Evolutionary conservation across 495 filamentous ascomycete genomes (phyloP).

Genomic region (Physcia stellaris): DNA sequence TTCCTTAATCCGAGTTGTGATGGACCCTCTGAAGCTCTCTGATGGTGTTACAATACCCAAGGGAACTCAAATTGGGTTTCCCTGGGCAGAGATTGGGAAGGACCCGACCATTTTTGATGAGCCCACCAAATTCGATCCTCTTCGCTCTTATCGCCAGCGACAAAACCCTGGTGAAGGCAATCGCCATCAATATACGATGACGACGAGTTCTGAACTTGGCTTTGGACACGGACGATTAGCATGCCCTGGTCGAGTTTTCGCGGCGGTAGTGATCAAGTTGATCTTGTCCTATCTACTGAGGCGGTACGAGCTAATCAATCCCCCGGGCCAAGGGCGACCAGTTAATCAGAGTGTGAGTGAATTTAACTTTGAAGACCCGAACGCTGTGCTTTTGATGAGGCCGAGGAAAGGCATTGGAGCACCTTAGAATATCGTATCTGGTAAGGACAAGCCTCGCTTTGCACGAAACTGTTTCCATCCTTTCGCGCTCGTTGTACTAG

Average conservation of each 20-base stretch:
- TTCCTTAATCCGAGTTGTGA: slow-evolving; percentile 28
- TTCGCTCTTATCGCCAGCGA: slow-evolving; percentile 10
- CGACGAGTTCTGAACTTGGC: slow-evolving; percentile 1
- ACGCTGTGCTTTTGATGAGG: no score
- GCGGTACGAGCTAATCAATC: slow-evolving; percentile 1
- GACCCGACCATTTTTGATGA: slow-evolving; percentile 9
- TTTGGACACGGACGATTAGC: slow-evolving; percentile 16
- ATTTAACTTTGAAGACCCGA: no score
- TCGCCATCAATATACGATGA: slow-evolving; percentile 4
- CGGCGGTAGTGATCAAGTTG: slow-evolving; percentile 10
- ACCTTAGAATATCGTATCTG: no score
- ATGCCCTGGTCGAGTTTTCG: slow-evolving; percentile 16
- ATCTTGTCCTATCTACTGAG: not conserved
- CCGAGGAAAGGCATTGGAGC: no score
- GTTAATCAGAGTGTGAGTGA: not conserved
- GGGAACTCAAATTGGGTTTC: slow-evolving; percentile 16
- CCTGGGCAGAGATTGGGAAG: slow-evolving; percentile 11
- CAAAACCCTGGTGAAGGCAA: slow-evolving; percentile 1
- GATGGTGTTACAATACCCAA: slow-evolving; percentile 28
- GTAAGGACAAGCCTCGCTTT: no score
- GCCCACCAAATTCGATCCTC: slow-evolving; percentile 11
- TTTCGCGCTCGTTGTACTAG: no score
- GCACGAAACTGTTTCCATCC: no score
- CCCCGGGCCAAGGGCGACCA: not conserved
- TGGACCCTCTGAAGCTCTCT: slow-evolving; percentile 26